Evolutionary conservation across 225 moss, liverwort and hornwort genomes (phyloP), one percentile per base, ranked within the genome.

Genomic region (Lunularia cruciata): DNA sequence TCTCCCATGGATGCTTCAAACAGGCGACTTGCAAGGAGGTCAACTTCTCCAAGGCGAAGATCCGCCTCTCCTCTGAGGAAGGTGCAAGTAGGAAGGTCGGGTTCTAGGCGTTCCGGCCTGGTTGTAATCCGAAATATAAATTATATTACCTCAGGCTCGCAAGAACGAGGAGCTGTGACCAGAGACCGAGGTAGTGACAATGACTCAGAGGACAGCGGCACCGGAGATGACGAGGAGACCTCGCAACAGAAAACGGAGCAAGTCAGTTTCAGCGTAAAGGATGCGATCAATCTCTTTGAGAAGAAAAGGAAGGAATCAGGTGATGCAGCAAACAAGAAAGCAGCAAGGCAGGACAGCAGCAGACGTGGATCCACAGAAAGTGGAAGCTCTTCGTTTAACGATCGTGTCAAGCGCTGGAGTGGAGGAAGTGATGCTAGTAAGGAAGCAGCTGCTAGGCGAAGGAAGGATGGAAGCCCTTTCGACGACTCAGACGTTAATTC

Each of bases 121-220:
- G 87, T 96, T 2, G 84, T 96, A 12, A 86, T 92, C 63, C 85
- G 90, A 77, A 92, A 88, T 73, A 88, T 92, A 3, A 95, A 90
- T 55, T 90, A 87, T 15, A 88, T 86, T 22, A 86, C 83, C 54
- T 83, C 85, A 32, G 76, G 75, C 62, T 65, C 83, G 46, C 80
- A 90, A 62, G 74, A 63, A 40, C 33, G 78, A 76, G 31, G 56
- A 19, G 37, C 34, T 8, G 46, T 26, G 42, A 57, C 79, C 75
- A 81, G 81, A 76, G 68, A 83, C 53, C 72, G 82, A 71, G 77
- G 78, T 64, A 88, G 87, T 79, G 95, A 96, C 14, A 85, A 86
- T n/a, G 90, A 92, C 27, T 75, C 81, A 5, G 62, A 63, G 14
- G 87, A 83, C 45, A 81, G 70, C 49, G 80, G 71, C 1, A 65